Conservation (phyloP, 2,329 filamentous ascomycete genomes). For the Ascochyta fabae region DNA sequence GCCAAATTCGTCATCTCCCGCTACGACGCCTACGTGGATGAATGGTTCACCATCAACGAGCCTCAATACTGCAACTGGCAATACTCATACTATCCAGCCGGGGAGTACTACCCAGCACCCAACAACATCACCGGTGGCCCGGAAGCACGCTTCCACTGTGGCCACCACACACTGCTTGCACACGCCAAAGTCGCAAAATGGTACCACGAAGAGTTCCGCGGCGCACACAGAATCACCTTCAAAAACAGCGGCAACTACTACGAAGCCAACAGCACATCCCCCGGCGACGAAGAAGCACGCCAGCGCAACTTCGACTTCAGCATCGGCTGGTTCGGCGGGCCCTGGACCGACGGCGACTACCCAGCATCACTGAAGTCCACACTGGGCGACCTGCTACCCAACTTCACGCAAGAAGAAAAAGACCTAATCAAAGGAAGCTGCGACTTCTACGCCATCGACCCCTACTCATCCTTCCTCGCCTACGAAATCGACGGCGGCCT, state of each 20-base stretch:
- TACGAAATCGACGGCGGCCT: constrained; percentile 42
- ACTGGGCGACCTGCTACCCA: constrained; percentile 49
- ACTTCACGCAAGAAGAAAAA: constrained; percentile 49
- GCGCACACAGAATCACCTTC: constrained; percentile 51
- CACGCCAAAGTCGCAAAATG: constrained; percentile 54
- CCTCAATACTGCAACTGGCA: constrained; percentile 59
- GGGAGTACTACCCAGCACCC: constrained; percentile 55
- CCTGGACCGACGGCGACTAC: constrained; percentile 56
- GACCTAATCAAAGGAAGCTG: constrained; percentile 52
- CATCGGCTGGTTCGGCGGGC: constrained; percentile 55
- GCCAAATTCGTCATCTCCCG: constrained; percentile 52
- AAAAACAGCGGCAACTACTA: constrained; percentile 54
- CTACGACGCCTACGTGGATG: constrained; percentile 50
- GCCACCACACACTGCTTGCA: constrained; percentile 53
- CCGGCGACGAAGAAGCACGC: constrained; percentile 45
- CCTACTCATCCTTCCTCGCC: constrained; percentile 42
- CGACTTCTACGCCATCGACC: constrained; percentile 54
- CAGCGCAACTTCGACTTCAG: constrained; percentile 52
- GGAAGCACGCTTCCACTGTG: constrained; percentile 52
- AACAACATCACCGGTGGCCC: constrained; percentile 51
- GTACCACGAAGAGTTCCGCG: constrained; percentile 56
- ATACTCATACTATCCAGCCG: constrained; percentile 53
- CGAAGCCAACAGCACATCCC: constrained; percentile 46
- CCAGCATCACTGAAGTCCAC: constrained; percentile 49
- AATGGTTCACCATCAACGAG: constrained; percentile 53